Percentiles rank a stretch among this genome's conserved stretches.
phyloP scores from a whole-genome alignment of 202 grass and related monocot genomes.

The Digitaria exilis region DNA sequence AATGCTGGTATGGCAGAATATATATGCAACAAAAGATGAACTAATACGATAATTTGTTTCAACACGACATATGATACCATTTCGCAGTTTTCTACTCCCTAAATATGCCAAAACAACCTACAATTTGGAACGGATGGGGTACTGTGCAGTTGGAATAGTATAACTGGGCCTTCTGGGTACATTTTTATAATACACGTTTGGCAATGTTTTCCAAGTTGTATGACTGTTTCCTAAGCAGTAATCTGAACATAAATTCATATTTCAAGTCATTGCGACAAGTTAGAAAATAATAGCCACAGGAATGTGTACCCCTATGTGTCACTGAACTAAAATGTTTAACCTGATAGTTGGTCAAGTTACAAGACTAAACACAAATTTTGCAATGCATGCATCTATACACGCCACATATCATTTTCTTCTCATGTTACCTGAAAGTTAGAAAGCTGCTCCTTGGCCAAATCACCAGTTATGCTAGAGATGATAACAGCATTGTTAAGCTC shows the following conservation, averaged over 20 bases:
- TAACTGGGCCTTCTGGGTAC: not conserved
- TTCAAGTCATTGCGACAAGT: not conserved
- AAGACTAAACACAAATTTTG: not conserved
- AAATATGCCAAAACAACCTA: no score
- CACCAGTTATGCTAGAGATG: slow-evolving; percentile 53
- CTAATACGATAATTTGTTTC: not conserved
- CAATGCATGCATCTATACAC: not conserved
- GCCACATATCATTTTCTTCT: not conserved
- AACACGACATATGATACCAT: not conserved
- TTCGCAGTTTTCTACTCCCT: not conserved
- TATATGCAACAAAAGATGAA: not conserved
- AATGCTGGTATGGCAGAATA: not conserved
- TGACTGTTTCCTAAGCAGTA: no score
- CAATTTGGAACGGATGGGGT: no score
- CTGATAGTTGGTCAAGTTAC: not conserved
- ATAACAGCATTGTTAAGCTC: slow-evolving; percentile 84
- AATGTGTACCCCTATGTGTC: not conserved
- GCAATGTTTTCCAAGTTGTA: not conserved
- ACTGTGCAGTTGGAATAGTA: not conserved
- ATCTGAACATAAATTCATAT: not conserved
- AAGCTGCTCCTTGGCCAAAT: slow-evolving; percentile 78
- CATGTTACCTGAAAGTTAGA: slow-evolving; percentile 84
- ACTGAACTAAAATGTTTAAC: not conserved
- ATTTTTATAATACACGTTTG: not conserved
- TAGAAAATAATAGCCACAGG: not conserved